Base-by-base conservation (phyloP, 179 eudicot species). In the Spergularia azorica region DNA sequence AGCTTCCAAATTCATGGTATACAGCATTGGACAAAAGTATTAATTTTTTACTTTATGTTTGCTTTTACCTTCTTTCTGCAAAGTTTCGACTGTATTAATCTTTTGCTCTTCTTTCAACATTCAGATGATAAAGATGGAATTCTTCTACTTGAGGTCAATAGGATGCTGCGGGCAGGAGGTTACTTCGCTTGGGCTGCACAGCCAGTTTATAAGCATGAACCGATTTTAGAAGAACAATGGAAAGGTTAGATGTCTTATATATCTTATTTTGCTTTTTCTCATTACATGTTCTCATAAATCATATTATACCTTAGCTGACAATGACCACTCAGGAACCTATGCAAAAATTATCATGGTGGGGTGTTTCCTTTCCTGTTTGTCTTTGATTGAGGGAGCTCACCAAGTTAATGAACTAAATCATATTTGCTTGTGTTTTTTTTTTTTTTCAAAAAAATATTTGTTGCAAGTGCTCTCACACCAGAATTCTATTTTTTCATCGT, bases 171-270 rank as follows among this genome's bases (percentile, higher is more conserved):
- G 32, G 98, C 91, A 20, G 99, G 99, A 62, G 99, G 99, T 77
- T 96, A 94, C 79, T 96, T 96, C 84, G 93, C 78, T 61, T 96
- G 99, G 99, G 99, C 99, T 15, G 99, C 98, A 50, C 99, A 92
- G 76, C 98, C 98, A 77, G 99, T 96, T 64, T 96, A 96, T 76
- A 96, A 96, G 82, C 99, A 96, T 84, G 97, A 96, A 80, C 76
- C 88, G 63, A 59, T 83, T 54, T 88, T 93, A 58, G 97, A 91
- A 87, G 83, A 89, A 82, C 97, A 91, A 72, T 94, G 99, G 99
- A 86, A 86, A 89, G 99, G 99, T 96, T 74, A 20, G 57, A 68
- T 64, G 62, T 51, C 17, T 55, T 9, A 43, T 13, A 52, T 66
- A 17, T 64, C 43, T 68, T 77, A 51, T 38, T 20, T 67, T 50